Base-by-base conservation (phyloP, 2,329 filamentous ascomycete species). In the Fusarium continuum region DNA sequence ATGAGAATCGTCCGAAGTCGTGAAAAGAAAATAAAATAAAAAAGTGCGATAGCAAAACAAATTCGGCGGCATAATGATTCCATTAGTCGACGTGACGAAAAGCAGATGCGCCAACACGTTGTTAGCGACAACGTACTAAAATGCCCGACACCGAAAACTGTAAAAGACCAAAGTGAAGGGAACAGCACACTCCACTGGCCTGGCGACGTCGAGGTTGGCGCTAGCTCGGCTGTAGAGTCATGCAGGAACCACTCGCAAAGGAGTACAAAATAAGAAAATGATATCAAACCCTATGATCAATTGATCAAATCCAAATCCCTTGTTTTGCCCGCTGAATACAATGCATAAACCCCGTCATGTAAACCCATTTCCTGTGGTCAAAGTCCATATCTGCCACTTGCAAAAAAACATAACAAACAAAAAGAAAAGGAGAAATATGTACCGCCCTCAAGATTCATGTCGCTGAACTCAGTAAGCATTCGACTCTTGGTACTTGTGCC, bases 301-400 rank as follows among this genome's bases (percentile, higher is more conserved):
- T 64, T 50, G 67, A 70, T 59, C 61, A 67, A 55, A 49, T 58
- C 64, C 57, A 56, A 47, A 52, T 64, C 56, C 67, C 63, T 63
- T 62, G 32, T 73, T 75, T 73, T 74, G 69, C 70, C 73, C 75
- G 74, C 74, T 76, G 64, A 73, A 69, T 64, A 68, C 67, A 73
- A 78, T 78, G 76, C 76, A 77, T 73, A 62, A 76, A 66, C 67
- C 67, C 68, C 69, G 51, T 76, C 74, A 58, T 77, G 58, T 74
- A 60, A 65, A 45, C 60, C 71, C 68, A 61, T 73, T 74, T 73
- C 71, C 64, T 55, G 59, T 67, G 56, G 53, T 57, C 65, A 59
- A 61, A 53, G 52, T 38, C 50, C 57, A 31, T 48, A 32, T 66
- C 57, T 64, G 60, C 65, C 57, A 67, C 64, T 45, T 63, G 47